Evolutionary conservation across 1,284 basidiomycete genomes (phyloP).

Genomic region (Marasmius tenuissimus): DNA sequence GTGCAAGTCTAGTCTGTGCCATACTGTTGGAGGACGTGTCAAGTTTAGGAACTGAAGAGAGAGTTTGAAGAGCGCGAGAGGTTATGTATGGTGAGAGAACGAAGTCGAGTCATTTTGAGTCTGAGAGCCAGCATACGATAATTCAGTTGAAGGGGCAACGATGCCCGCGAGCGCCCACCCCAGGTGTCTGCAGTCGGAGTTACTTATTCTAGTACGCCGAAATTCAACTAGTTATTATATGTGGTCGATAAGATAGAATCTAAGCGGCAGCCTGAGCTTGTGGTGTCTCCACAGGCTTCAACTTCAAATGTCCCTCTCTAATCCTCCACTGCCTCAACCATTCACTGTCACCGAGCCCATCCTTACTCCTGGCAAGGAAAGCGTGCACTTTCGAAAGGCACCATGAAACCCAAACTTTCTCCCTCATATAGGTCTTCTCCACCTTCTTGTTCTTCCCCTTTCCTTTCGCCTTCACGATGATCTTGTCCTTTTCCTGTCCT

Average conservation of each 20-base stretch:
- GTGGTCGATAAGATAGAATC: too few species aligned
- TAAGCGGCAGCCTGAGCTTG: neutral
- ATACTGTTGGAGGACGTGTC: neutral
- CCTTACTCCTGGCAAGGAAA: constrained; percentile 22
- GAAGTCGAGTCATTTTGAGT: too few species aligned
- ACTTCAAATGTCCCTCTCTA: constrained; percentile 22
- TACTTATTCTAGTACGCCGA: too few species aligned
- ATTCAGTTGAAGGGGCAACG: too few species aligned
- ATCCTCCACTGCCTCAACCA: constrained; percentile 29
- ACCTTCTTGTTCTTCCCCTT: constrained; percentile 27
- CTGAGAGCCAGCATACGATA: too few species aligned
- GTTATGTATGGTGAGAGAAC: too few species aligned
- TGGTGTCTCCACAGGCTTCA: neutral
- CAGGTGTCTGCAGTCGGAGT: too few species aligned
- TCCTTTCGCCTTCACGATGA: constrained; percentile 8
- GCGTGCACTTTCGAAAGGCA: constrained; percentile 39
- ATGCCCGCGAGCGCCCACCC: too few species aligned
- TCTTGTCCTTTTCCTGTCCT: constrained; percentile 4
- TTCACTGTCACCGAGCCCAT: constrained; percentile 15
- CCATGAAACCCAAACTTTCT: constrained; percentile 37
- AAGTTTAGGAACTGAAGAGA: too few species aligned
- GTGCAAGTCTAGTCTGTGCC: neutral
- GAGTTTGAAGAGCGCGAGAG: too few species aligned
- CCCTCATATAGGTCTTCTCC: constrained; percentile 19
- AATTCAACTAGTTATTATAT: too few species aligned